Evolutionary conservation across 1,284 basidiomycete genomes (phyloP).

Genomic region (Violaceomyces palustris): DNA sequence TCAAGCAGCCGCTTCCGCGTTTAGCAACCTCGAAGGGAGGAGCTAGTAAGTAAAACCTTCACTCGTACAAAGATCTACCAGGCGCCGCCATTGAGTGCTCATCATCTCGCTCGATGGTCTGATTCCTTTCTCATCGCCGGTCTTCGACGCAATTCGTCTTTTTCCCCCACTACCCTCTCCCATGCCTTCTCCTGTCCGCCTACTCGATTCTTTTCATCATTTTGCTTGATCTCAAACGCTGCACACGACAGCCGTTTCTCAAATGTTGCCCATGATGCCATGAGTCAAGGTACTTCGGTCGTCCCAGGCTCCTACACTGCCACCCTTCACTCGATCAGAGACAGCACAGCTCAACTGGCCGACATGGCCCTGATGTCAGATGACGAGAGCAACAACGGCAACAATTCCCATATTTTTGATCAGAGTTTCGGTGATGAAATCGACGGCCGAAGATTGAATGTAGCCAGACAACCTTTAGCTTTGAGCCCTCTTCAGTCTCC

Average conservation of each 20-base stretch:
- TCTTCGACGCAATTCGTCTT: too few species aligned
- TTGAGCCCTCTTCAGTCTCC: too few species aligned
- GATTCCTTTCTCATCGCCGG: too few species aligned
- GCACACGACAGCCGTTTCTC: slow-evolving; percentile 3
- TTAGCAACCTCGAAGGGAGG: slow-evolving; percentile 44
- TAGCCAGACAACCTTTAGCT: too few species aligned
- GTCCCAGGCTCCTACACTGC: slow-evolving; percentile 43
- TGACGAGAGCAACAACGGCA: slow-evolving; percentile 20
- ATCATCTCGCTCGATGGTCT: too few species aligned
- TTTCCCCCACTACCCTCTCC: too few species aligned
- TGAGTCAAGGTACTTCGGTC: slow-evolving; percentile 7
- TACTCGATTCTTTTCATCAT: slow-evolving; percentile 6
- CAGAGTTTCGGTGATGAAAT: too few species aligned
- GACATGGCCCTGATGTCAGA: slow-evolving; percentile 43
- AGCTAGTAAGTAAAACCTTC: slow-evolving; percentile 22
- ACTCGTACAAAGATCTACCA: too few species aligned
- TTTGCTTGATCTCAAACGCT: neutral
- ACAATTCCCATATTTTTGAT: slow-evolving; percentile 14
- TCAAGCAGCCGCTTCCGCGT: slow-evolving; percentile 15
- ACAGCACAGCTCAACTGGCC: slow-evolving; percentile 46
- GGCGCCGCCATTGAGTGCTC: too few species aligned
- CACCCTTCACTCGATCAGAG: slow-evolving; percentile 40
- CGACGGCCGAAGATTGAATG: too few species aligned
- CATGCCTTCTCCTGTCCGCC: neutral
- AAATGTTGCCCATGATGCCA: slow-evolving; percentile 17